Evolutionary conservation across 495 filamentous ascomycete genomes (phyloP), one percentile per base, ranked within the genome.

Genomic region (Parachaetomium inaequale): DNA sequence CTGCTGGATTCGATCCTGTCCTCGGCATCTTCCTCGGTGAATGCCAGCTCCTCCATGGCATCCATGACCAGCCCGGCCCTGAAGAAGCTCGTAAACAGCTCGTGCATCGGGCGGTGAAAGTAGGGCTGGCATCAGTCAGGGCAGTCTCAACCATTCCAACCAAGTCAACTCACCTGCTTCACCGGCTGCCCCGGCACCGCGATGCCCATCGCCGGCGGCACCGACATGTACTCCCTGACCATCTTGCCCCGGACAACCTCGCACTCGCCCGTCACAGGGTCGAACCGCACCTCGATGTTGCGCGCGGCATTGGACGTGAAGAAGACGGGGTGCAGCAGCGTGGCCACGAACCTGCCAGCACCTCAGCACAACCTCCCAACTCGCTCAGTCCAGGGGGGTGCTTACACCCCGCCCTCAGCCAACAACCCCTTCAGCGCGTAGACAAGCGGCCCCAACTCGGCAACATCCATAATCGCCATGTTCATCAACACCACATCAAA

Each of bases 391-490:
- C 10, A 15, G 36, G 36, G 36, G 14, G 1, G n/a, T 5, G 72
- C 74, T 52, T 67, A 78, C 75, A 76, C 67, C 31, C 75, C 77
- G n/a, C 65, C 65, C 29, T 67, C 67, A 25, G 65, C 70, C 45
- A 80, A 62, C 10, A 80, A 62, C 23, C 62, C 63, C 26, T 56
- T 65, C 19, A 80, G 64, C 3, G 70, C 68, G 29, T 59, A 36
- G n/a, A 66, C 77, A 3, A 79, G 64, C 23, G 71, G 67, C 12
- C 70, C 68, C 15, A 79, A 60, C 0, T 63, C 68, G n/a, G 72
- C 60, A 12, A 80, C 55, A 52, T 80, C 77, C 77, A 79, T 80
- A 19, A 78, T 62, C 17, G 77, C 77, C 76, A 79, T 79, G 62
- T 78, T 80, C 53, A 76, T 71, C 55, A 73, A 43, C 10, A 77